Percentiles rank a stretch among this genome's conserved stretches.
phyloP scores from a whole-genome alignment of 2,329 filamentous ascomycete genomes.

The Pseudocercospora fijiensis region DNA sequence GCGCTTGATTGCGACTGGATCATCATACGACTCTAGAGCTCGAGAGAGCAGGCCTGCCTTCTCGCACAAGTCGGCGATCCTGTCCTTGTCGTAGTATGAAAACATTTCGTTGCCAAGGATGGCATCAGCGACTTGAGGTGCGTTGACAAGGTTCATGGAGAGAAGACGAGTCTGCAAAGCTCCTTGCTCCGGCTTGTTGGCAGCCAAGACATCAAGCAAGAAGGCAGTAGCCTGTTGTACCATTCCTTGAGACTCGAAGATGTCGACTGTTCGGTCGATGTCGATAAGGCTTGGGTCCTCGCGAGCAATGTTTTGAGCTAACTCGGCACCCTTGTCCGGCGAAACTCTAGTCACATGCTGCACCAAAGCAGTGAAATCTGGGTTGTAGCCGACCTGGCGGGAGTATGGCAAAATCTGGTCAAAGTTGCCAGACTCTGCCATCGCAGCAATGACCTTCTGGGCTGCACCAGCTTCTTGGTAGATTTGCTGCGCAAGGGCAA shows the following conservation, averaged over 20 bases:
- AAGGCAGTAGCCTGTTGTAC: slow-evolving; percentile 98
- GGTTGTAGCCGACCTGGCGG: slow-evolving; percentile 78
- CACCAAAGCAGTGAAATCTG: slow-evolving; percentile 90
- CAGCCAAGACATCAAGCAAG: slow-evolving; percentile 89
- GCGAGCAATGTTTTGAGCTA: slow-evolving; percentile 88
- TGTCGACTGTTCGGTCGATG: slow-evolving; percentile 90
- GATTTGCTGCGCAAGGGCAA: slow-evolving; percentile 81
- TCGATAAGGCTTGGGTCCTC: slow-evolving; percentile 86
- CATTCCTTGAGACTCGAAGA: slow-evolving; percentile 98
- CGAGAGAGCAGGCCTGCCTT: slow-evolving; percentile 71
- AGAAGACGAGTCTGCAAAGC: slow-evolving; percentile 90
- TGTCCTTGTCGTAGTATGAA: slow-evolving; percentile 88
- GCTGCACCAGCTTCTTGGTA: slow-evolving; percentile 89
- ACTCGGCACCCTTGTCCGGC: slow-evolving; percentile 90
- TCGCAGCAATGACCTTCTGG: slow-evolving; percentile 90
- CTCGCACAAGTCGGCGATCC: slow-evolving; percentile 88
- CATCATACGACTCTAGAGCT: slow-evolving; percentile 91
- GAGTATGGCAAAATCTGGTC: slow-evolving; percentile 95
- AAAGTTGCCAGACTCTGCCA: slow-evolving; percentile 94
- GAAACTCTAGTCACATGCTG: slow-evolving; percentile 73
- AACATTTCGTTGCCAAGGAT: slow-evolving; percentile 99
- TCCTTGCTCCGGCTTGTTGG: slow-evolving; percentile 90
- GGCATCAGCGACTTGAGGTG: slow-evolving; percentile 94
- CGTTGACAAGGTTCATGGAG: slow-evolving; percentile 97
- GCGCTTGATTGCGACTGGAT: slow-evolving; percentile 85